Conservation (phyloP, 345 rosid genomes). For the Pistacia atlantica region DNA sequence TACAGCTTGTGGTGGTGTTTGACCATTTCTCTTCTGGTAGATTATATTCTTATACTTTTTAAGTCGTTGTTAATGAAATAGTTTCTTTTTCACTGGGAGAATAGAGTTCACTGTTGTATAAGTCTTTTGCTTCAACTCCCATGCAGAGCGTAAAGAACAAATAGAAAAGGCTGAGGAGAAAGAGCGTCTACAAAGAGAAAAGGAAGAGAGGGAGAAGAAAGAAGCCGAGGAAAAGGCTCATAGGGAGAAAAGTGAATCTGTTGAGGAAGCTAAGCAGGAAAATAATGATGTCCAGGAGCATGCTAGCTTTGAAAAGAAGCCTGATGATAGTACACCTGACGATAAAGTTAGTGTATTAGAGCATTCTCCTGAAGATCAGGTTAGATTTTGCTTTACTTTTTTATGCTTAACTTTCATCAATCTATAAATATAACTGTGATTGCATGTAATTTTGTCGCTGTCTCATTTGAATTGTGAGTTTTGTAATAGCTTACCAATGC, state of each 20-base stretch:
- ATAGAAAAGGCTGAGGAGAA: constrained; percentile 88
- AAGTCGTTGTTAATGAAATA: neutral
- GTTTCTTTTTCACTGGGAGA: neutral
- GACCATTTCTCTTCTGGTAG: neutral
- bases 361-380: constrained; percentile 65
- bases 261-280: constrained; percentile 43
- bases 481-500: neutral
- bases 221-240: constrained; percentile 69
- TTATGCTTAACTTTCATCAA: neutral
- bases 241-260: constrained; percentile 36
- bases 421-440: neutral
- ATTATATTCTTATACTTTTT: neutral
- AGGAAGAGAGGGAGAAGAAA: constrained; percentile 68
- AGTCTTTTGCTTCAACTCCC: constrained; percentile 21
- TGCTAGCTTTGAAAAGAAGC: constrained; percentile 33
- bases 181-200: constrained; percentile 69
- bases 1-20: neutral
- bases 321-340: constrained; percentile 29
- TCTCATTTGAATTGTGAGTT: neutral
- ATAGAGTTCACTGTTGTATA: constrained; percentile 10
- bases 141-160: constrained; percentile 77
- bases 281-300: constrained; percentile 34
- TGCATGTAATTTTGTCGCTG: neutral
- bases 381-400: constrained; percentile 21
- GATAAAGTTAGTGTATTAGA: constrained; percentile 54